Evolutionary conservation across 2,329 filamentous ascomycete genomes (phyloP), one percentile per base, ranked within the genome.

Genomic region (Dryadomyces quercivorus): DNA sequence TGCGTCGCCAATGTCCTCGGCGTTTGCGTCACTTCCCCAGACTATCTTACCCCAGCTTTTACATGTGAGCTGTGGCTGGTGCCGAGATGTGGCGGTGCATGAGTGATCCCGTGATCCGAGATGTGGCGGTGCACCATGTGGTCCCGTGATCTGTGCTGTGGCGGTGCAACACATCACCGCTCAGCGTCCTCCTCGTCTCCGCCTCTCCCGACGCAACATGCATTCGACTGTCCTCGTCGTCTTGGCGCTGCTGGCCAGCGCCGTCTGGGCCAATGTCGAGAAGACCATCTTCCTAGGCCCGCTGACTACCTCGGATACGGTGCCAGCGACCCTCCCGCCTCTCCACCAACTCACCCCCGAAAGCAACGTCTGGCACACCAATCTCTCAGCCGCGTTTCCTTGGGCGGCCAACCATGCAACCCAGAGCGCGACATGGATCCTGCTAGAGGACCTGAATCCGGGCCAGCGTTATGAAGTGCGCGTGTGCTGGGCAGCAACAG

Each of bases 401-500:
- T 76, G 71, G 7, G 61, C 71, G 8, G 65, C 71, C 2, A 65
- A 69, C 34, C 75, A 75, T 10, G 66, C 72, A 13, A 88, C 87
- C 8, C 70, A 74, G 12, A 74, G 83, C 52, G 84, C 86, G 49
- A 84, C 86, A 31, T 97, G 93, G 93, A 79, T 90, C 61, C 71
- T 92, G 8, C 78, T 98, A 6, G 78, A 86, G 55, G 72, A 76
- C 38, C 74, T 98, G 54, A 75, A 70, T n/a, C 77, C 81, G 40
- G 80, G 81, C 12, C 84, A 85, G 63, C 80, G 90, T 60, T 96
- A 97, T 74, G 93, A 98, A 73, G 78, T 95, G 50, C 83, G 93
- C 54, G 76, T 96, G 57, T 97, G 92, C 71, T 98, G 92, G 91
- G 77, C 89, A 57, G 93, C 93, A 44, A 93, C 85, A 57, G 92